Evolutionary conservation across 1,284 basidiomycete species (phyloP).

Genomic region (Entoloma clypeatum): DNA sequence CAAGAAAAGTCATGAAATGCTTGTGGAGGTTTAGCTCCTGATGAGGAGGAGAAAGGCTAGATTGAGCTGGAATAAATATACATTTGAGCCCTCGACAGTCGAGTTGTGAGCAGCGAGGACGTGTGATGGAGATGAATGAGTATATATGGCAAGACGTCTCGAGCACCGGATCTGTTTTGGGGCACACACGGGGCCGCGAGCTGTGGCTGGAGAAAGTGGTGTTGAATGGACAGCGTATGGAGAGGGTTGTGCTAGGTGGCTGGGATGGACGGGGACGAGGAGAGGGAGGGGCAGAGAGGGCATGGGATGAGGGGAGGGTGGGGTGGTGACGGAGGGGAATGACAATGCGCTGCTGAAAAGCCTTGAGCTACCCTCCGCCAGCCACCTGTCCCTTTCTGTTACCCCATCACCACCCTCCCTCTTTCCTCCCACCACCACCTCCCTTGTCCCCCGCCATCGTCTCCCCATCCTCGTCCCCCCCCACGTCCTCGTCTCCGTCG

Average conservation of each 20-base stretch:
- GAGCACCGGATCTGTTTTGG: too few relatives aligned
- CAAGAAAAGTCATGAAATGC: too few relatives aligned
- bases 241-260: too few relatives aligned
- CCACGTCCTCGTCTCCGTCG: constrained; percentile 18
- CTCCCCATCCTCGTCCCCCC: constrained; percentile 23
- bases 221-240: not conserved
- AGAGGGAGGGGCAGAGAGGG: constrained; percentile 4
- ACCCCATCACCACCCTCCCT: constrained; percentile 36
- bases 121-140: too few relatives aligned
- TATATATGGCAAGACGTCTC: too few relatives aligned
- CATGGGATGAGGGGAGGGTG: constrained; percentile 3
- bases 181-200: constrained; percentile 13
- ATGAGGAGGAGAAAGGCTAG: too few relatives aligned
- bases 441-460: constrained; percentile 20
- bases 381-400: constrained; percentile 47
- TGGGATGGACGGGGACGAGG: not conserved
- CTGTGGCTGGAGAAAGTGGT: constrained; percentile 10
- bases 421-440: constrained; percentile 33
- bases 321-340: constrained; percentile 13
- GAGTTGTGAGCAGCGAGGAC: too few relatives aligned
- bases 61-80: too few relatives aligned
- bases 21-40: too few relatives aligned
- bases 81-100: too few relatives aligned
- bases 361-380: constrained; percentile 37
- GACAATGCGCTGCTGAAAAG: constrained; percentile 19